These are phyloP conservation scores for Exophiala oligosperma DNA, from an alignment of 2,329 filamentous ascomycete species.

Conservation along the genomic window DNA sequence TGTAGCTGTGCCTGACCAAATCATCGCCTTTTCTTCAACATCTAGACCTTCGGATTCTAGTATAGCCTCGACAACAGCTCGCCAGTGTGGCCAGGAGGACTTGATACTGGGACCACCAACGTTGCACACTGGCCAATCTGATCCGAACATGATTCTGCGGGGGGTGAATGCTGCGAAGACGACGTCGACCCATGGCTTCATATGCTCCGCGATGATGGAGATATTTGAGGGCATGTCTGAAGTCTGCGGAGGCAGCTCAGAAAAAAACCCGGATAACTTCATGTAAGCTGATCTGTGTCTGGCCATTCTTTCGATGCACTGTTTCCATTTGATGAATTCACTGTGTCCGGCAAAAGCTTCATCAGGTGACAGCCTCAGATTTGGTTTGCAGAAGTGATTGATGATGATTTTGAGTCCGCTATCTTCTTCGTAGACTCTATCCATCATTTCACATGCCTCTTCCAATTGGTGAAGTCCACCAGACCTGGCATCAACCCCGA, in stretches of 20 bases:
- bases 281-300: constrained; percentile 70
- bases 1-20: constrained; percentile 73
- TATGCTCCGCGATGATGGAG: constrained; percentile 61
- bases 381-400: constrained; percentile 88
- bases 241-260: constrained; percentile 64
- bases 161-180: constrained; percentile 72
- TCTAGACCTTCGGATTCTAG: constrained; percentile 54
- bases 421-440: constrained; percentile 59
- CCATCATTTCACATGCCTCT: constrained; percentile 70
- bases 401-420: constrained; percentile 67
- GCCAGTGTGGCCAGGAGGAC: constrained; percentile 75
- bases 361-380: constrained; percentile 56
- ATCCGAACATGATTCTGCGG: constrained; percentile 79
- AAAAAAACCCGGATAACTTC: constrained; percentile 86
- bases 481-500: constrained; percentile 79
- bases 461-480: constrained; percentile 73
- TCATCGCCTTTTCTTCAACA: constrained; percentile 61
- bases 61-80: constrained; percentile 65
- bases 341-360: constrained; percentile 43
- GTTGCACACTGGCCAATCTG: constrained; percentile 92
- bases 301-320: constrained; percentile 66
- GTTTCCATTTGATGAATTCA: constrained; percentile 68
- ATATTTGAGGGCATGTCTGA: constrained; percentile 35
- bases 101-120: constrained; percentile 58
- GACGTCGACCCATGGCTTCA: constrained; percentile 70